These are phyloP conservation scores for Juncus effusus DNA, from an alignment of 176 grass and related monocot genomes.

Conservation along the genomic window DNA sequence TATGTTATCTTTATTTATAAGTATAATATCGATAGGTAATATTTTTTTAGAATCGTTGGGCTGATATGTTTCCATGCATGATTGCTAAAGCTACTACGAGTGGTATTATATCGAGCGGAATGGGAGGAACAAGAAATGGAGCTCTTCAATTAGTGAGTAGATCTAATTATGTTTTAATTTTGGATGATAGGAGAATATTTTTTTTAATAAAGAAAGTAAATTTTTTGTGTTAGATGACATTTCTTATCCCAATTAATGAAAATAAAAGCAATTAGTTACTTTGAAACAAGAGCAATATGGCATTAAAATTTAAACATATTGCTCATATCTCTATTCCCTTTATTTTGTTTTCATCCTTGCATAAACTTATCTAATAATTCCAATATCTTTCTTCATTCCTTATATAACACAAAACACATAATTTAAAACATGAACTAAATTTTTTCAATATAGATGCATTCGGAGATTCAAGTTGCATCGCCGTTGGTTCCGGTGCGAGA, in stretches of 20 bases:
- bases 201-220: neutral
- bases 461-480: constrained; percentile 48
- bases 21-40: neutral
- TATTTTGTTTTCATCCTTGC: too few relatives aligned
- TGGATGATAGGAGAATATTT: neutral
- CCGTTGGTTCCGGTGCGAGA: constrained; percentile 33
- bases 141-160: constrained; percentile 80
- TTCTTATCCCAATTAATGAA: too few relatives aligned
- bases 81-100: constrained; percentile 59
- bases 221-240: too few relatives aligned
- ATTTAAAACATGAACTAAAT: too few relatives aligned
- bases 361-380: too few relatives aligned
- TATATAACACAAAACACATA: too few relatives aligned
- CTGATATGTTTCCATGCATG: constrained; percentile 91
- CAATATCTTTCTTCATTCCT: too few relatives aligned
- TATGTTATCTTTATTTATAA: neutral
- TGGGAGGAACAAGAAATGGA: constrained; percentile 81
- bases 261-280: too few relatives aligned
- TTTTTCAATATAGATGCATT: constrained; percentile 41
- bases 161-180: neutral
- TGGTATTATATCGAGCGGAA: constrained; percentile 74
- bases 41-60: constrained; percentile 51
- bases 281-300: too few relatives aligned
- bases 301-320: too few relatives aligned
- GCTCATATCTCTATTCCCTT: too few relatives aligned